Evolutionary conservation across 257 asterid species (phyloP).

Genomic region (Solanum chiquidenum): DNA sequence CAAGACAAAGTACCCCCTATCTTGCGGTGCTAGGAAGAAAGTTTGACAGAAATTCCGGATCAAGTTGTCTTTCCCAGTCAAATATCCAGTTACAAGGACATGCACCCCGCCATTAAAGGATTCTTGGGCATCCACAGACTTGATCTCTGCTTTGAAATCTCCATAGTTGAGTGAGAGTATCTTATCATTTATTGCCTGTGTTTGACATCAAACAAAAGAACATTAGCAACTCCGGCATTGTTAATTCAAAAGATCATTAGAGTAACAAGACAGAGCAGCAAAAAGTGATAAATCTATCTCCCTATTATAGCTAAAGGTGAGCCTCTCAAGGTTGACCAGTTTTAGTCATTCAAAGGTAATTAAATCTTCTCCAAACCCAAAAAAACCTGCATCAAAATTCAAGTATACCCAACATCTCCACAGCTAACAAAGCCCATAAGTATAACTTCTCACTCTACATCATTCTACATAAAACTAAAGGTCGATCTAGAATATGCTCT

Average conservation of each 20-base stretch:
- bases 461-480: background rate
- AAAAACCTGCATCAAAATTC: background rate
- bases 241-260: background rate
- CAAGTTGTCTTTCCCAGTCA: slow-evolving; percentile 48
- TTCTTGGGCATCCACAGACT: slow-evolving; percentile 80
- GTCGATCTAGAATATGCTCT: background rate
- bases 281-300: background rate
- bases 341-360: background rate
- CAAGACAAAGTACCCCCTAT: slow-evolving; percentile 80
- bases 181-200: slow-evolving; percentile 78
- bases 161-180: slow-evolving; percentile 64
- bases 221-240: background rate
- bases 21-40: slow-evolving; percentile 97
- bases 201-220: slow-evolving; percentile 2
- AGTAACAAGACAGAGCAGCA: background rate
- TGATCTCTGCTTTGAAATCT: slow-evolving; percentile 56
- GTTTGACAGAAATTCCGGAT: slow-evolving; percentile 58
- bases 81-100: slow-evolving; percentile 81
- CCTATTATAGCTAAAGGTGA: background rate
- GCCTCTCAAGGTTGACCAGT: background rate
- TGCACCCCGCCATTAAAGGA: slow-evolving; percentile 70
- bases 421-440: background rate
- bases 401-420: background rate
- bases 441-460: background rate
- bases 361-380: background rate